These are phyloP conservation scores for Heliamphora exappendiculata DNA, from an alignment of 148 eudicot species.

Conservation along the genomic window DNA sequence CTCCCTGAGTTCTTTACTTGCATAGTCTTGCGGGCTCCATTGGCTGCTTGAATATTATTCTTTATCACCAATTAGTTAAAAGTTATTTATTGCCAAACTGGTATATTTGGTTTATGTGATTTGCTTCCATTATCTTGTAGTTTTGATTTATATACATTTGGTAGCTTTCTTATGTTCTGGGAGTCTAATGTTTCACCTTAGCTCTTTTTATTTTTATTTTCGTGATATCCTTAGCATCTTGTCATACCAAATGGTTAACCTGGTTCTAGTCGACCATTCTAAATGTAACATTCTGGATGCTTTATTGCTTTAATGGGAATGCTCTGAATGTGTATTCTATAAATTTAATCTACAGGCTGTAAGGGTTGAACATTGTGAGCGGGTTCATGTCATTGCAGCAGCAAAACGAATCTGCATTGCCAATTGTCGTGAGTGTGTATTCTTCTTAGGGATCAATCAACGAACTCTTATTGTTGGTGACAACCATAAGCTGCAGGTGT, in stretches of 20 bases:
- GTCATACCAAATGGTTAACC: neutral
- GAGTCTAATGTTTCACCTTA: neutral
- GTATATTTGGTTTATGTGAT: neutral
- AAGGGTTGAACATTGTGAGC: conserved; percentile 95
- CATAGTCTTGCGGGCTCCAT: neutral
- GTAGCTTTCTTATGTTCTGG: neutral
- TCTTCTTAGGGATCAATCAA: conserved; percentile 90
- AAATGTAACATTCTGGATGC: neutral
- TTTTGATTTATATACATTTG: neutral
- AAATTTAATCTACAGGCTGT: conserved; percentile 47
- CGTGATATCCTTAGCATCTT: neutral
- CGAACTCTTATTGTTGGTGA: conserved; percentile 93
- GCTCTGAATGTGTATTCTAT: neutral
- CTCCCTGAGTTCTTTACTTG: neutral
- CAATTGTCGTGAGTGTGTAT: conserved; percentile 94
- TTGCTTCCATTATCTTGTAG: neutral
- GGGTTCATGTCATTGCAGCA: conserved; percentile 85
- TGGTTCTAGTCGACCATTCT: neutral
- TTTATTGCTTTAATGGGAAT: neutral
- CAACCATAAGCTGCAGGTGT: conserved; percentile 95
- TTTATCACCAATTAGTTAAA: neutral
- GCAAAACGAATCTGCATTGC: conserved; percentile 89
- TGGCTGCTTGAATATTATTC: neutral
- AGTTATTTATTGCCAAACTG: neutral
- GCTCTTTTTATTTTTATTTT: neutral